Conservation (phyloP, 805 yeast genomes). For the Sugiyamaella valdiviana region DNA sequence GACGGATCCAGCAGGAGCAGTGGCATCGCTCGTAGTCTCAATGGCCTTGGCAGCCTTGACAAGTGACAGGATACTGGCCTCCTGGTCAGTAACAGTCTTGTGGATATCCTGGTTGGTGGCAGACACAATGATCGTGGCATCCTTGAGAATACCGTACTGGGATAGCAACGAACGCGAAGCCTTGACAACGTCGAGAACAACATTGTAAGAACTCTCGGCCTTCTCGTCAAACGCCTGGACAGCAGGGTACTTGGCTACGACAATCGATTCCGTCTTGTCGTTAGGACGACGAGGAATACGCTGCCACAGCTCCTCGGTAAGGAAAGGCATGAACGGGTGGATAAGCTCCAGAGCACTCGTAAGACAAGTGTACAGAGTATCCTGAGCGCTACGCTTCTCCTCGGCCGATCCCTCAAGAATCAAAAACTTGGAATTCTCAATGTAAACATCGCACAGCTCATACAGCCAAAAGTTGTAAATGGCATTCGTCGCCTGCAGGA, state of each 20-base stretch:
- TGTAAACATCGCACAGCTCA: conserved; percentile 94
- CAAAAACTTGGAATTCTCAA: conserved; percentile 91
- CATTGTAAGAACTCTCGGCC: conserved; percentile 71
- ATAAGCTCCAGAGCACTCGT: conserved; percentile 87
- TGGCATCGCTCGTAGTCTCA: conserved; percentile 50
- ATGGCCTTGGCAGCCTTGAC: conserved; percentile 84
- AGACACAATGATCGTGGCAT: conserved; percentile 81
- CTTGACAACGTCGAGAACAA: conserved; percentile 79
- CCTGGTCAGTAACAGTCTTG: conserved; percentile 59
- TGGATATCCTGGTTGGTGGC: conserved; percentile 44
- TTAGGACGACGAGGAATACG: conserved; percentile 83
- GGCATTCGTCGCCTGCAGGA: conserved; percentile 77
- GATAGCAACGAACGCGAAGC: conserved; percentile 87
- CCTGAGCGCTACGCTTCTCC: conserved; percentile 85
- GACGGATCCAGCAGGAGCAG: conserved; percentile 81
- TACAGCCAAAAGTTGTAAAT: conserved; percentile 92
- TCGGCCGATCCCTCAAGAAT: conserved; percentile 84
- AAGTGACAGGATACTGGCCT: conserved; percentile 80
- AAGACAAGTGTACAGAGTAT: conserved; percentile 86
- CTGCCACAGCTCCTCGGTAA: conserved; percentile 99
- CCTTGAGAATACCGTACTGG: conserved; percentile 82
- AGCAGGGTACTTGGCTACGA: conserved; percentile 72
- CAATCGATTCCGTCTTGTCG: conserved; percentile 66
- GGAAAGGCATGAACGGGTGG: conserved; percentile 97
- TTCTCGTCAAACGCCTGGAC: conserved; percentile 54